These are phyloP conservation scores for Aspergillus sp. DNA, from an alignment of 2,329 filamentous ascomycete genomes.

Conservation along the genomic window DNA sequence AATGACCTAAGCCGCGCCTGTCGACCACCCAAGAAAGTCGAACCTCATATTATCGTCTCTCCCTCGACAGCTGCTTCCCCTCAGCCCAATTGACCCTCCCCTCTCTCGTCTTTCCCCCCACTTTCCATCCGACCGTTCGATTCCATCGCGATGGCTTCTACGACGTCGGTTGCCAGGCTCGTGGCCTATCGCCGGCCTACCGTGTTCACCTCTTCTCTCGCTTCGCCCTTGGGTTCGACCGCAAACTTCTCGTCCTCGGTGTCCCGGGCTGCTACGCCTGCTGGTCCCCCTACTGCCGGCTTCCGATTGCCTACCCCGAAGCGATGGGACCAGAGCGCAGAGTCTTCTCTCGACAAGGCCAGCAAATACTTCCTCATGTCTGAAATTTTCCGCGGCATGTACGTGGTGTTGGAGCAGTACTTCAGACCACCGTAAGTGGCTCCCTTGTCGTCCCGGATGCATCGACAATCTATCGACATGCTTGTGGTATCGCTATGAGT, in stretches of 20 bases:
- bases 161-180: slow-evolving; percentile 40
- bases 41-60: slow-evolving; percentile 15
- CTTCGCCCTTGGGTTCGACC: slow-evolving; percentile 39
- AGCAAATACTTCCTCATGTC: slow-evolving; percentile 93
- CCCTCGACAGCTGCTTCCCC: slow-evolving; percentile 7
- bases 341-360: slow-evolving; percentile 73
- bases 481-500: too few relatives aligned
- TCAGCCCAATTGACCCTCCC: slow-evolving; percentile 13
- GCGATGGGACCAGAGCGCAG: slow-evolving; percentile 75
- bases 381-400: slow-evolving; percentile 98
- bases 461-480: too few relatives aligned
- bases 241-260: slow-evolving; percentile 62
- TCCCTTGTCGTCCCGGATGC: slow-evolving; percentile 1
- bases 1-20: slow-evolving; percentile 35
- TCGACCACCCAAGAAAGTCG: slow-evolving; percentile 22
- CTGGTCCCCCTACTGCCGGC: slow-evolving; percentile 70
- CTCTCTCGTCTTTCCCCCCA: slow-evolving; percentile 7
- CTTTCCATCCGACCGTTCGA: slow-evolving; percentile 8
- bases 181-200: slow-evolving; percentile 37
- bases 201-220: slow-evolving; percentile 26
- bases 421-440: slow-evolving; percentile 89
- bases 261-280: slow-evolving; percentile 59
- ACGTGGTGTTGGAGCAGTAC: slow-evolving; percentile 94
- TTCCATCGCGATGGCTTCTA: slow-evolving; percentile 38
- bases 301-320: slow-evolving; percentile 72